A percentile compares a stretch with the other conserved stretches of the same genome.
Conservation (phyloP, 164 flowering plant species). For the Umbellularia californica region DNA sequence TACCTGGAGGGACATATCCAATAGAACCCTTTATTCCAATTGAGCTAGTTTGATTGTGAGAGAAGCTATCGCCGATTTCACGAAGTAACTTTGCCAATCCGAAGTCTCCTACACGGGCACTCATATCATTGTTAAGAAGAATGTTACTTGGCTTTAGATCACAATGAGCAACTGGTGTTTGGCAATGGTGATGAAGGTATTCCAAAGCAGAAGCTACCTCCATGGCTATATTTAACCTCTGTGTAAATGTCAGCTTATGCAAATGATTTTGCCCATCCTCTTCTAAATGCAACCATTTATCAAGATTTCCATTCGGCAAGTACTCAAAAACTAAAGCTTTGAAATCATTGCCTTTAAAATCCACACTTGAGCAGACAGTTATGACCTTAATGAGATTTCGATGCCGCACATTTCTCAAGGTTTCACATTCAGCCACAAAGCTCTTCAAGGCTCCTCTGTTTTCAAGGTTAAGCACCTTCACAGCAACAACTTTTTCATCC, state of each 20-base stretch:
- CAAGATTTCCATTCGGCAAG: conserved; percentile 31
- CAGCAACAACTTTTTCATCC: conserved; percentile 20
- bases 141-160: conserved; percentile 11
- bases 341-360: conserved; percentile 25
- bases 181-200: conserved; percentile 5
- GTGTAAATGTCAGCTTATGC: not conserved
- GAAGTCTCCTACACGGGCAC: conserved; percentile 6
- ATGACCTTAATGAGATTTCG: conserved; percentile 25
- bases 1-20: conserved; percentile 31
- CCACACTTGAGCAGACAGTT: conserved; percentile 29
- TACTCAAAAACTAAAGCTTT: conserved; percentile 25
- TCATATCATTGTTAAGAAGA: conserved; percentile 6
- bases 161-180: not conserved
- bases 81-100: conserved; percentile 5
- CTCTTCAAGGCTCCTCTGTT: conserved; percentile 18
- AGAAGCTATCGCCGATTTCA: not conserved
- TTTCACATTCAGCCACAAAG: conserved; percentile 31
- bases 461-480: conserved; percentile 29
- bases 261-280: not conserved
- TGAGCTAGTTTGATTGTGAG: conserved; percentile 10
- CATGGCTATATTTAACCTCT: conserved; percentile 1
- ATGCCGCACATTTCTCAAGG: conserved; percentile 27
- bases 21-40: conserved; percentile 16
- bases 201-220: conserved; percentile 9
- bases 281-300: conserved; percentile 20